Evolutionary conservation across 768 basidiomycete species (phyloP), one percentile per base, ranked within the genome.

Genomic region (Nidularia pulvinata): DNA sequence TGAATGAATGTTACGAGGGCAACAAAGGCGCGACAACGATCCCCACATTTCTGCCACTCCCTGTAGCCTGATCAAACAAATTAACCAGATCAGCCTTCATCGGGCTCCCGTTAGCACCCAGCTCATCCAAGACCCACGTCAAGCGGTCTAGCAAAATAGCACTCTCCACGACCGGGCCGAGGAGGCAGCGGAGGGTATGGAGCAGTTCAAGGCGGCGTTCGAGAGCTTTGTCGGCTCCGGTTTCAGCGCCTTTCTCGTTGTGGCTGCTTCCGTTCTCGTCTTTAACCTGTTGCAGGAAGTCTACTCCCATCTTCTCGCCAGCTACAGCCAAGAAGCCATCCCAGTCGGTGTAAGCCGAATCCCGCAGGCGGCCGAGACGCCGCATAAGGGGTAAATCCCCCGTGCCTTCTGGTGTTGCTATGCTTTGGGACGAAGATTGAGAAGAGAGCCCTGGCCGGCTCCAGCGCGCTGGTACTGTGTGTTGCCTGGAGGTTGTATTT

Each of bases 41-140:
- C 6, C 82, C 88, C 52, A 88, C 72, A 65, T 91, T 91, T 60
- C 89, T 70, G 46, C 84, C 88, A 64, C 89, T 91, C 44, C 87
- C 89, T 2, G 78, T 79, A 4, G 73, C 72, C 65, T 91, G 89
- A 60, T 90, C 85, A 55, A 92, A 91, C 42, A 92, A 62, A 64
- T 88, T 90, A 2, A 89, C 72, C 19, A 82, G 59, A 33, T 77
- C 71, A 16, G 81, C 74, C 2, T 58, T 37, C 54, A 63, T 7
- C 25, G 34, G 7, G 46, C 53, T 16, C 7, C n/a, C 25, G 32
- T 36, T 48, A 6, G 39, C 19, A 45, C 54, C 61, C 56, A 81
- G 64, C 49, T 67, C 62, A 39, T 84, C 74, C 50, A 58, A 61
- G 52, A 90, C 57, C 86, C 87, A 91, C 44, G 70, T 58, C 32